phyloP scores from a whole-genome alignment of 352 stramenopile genomes.

The Phytophthora hybrid region DNA sequence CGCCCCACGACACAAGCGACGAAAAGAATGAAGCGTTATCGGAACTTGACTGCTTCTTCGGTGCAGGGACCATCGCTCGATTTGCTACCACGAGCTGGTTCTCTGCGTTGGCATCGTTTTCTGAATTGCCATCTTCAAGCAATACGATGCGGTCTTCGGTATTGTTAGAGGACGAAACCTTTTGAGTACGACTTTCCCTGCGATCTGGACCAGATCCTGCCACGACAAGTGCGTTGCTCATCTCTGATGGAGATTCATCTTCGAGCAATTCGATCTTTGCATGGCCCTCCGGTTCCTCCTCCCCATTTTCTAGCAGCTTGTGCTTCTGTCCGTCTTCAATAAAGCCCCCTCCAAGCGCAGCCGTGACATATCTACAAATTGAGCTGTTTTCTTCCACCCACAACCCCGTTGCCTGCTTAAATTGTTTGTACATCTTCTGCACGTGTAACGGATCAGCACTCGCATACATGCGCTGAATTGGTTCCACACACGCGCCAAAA shows the following conservation, averaged over 20 bases:
- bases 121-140: conserved; percentile 45
- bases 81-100: conserved; percentile 59
- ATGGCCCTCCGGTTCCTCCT: conserved; percentile 42
- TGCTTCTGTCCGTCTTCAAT: conserved; percentile 57
- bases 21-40: conserved; percentile 50
- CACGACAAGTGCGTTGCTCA: conserved; percentile 50
- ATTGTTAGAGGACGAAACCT: conserved; percentile 20
- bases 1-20: conserved; percentile 73
- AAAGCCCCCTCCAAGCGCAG: conserved; percentile 70
- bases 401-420: conserved; percentile 82
- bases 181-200: conserved; percentile 21
- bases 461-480: conserved; percentile 89
- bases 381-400: conserved; percentile 89
- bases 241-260: conserved; percentile 31
- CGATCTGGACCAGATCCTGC: conserved; percentile 15
- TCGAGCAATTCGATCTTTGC: conserved; percentile 57
- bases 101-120: conserved; percentile 46
- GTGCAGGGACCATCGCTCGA: conserved; percentile 29
- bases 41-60: conserved; percentile 43
- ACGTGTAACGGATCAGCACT: conserved; percentile 83
- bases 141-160: conserved; percentile 42
- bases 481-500: conserved; percentile 85
- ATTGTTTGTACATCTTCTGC: conserved; percentile 90
- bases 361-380: conserved; percentile 81
- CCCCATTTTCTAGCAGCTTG: conserved; percentile 46